phyloP scores from a whole-genome alignment of 192 early-diverging fungal genomes.

The Umbelopsis vinacea region DNA sequence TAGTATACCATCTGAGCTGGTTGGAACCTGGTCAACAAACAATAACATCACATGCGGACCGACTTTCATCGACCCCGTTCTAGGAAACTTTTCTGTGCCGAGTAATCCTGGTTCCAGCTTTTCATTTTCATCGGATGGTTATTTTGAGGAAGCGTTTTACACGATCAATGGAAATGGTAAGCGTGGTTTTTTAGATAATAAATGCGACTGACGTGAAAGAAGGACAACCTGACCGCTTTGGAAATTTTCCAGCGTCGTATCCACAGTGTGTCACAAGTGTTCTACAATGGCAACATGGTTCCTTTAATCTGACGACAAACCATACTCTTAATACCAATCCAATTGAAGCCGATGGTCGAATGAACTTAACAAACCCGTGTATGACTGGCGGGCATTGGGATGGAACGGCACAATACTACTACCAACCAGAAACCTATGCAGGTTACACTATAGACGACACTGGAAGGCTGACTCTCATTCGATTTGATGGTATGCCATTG shows the following conservation, averaged over 20 bases:
- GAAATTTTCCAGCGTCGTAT: conserved; percentile 20
- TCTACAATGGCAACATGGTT: conserved; percentile 28
- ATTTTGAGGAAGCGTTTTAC: conserved; percentile 30
- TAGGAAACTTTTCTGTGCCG: conserved; percentile 11
- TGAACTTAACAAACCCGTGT: conserved; percentile 25
- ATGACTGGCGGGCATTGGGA: conserved; percentile 1
- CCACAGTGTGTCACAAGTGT: conserved; percentile 23
- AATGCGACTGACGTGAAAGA: background rate
- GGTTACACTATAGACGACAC: conserved; percentile 4
- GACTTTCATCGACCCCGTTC: conserved; percentile 7
- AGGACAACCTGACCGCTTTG: background rate
- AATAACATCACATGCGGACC: conserved; percentile 18
- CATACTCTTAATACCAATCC: conserved; percentile 22
- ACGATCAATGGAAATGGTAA: conserved; percentile 19
- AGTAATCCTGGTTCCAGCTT: conserved; percentile 8
- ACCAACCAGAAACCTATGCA: conserved; percentile 22
- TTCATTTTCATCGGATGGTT: conserved; percentile 12
- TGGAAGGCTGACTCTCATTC: background rate
- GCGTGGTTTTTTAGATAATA: background rate
- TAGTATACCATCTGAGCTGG: conserved; percentile 10
- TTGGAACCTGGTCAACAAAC: conserved; percentile 27
- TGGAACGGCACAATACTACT: conserved; percentile 23
- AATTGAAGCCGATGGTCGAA: conserved; percentile 22
- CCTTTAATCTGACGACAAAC: conserved; percentile 6
- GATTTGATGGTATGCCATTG: conserved; percentile 24